Evolutionary conservation across 2,329 filamentous ascomycete species (phyloP).

Genomic region (Cladosporium phlei): DNA sequence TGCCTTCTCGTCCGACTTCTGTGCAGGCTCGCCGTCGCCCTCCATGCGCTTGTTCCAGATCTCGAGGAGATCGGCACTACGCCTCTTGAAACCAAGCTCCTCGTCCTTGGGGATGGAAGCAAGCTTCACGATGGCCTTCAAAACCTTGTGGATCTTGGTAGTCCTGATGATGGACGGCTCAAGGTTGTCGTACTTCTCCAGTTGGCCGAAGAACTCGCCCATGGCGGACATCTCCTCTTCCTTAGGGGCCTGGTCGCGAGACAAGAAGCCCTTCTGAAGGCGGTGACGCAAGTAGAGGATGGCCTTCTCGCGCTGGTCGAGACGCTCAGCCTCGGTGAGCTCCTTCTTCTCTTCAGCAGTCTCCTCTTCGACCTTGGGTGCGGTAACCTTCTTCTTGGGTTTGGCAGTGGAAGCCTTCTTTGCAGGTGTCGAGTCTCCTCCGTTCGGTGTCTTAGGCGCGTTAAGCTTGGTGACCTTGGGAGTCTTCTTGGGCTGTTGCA

Average conservation of each 20-base stretch:
- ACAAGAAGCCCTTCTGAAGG: constrained; percentile 88
- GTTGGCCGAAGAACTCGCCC: constrained; percentile 71
- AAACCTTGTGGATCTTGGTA: constrained; percentile 98
- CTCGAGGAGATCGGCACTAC: constrained; percentile 72
- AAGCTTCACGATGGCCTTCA: constrained; percentile 90
- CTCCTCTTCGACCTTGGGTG: constrained; percentile 47
- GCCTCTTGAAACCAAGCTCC: constrained; percentile 81
- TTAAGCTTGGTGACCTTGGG: constrained; percentile 47
- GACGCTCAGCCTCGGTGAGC: constrained; percentile 51
- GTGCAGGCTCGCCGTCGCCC: constrained; percentile 19
- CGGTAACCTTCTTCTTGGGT: constrained; percentile 53
- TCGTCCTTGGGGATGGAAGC: constrained; percentile 80
- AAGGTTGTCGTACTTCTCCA: constrained; percentile 75
- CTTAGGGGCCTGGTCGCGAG: constrained; percentile 77
- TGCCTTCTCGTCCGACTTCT: constrained; percentile 28
- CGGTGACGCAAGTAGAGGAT: constrained; percentile 93
- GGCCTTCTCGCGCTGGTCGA: constrained; percentile 56
- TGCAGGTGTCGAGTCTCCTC: constrained; percentile 30
- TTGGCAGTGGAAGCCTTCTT: constrained; percentile 43
- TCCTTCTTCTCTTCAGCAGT: constrained; percentile 56
- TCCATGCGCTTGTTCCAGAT: constrained; percentile 80
- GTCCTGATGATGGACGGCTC: constrained; percentile 82
- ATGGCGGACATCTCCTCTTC: constrained; percentile 77
- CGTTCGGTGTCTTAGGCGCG: constrained; percentile 38
- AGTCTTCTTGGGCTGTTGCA: constrained; percentile 44